Base-by-base conservation (phyloP, 257 asterid species). In the Fraxinus excelsior region DNA sequence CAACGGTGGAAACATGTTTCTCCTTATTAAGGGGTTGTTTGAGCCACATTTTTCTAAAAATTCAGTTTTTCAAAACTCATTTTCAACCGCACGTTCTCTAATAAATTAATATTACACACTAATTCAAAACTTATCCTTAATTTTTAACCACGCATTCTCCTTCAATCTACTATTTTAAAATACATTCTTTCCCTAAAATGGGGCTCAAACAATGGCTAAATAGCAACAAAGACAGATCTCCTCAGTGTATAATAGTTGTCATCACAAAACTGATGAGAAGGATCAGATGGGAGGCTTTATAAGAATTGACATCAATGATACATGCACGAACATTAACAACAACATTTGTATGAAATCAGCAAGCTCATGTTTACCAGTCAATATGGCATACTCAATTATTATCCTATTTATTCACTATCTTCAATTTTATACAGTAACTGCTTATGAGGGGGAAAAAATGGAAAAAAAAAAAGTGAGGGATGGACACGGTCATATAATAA, bases 1-100 rank as follows among this genome's bases (percentile, higher is more conserved):
- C 51, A 25, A 25, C n/a, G 70, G 28, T 16, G 31, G 74, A 31
- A 68, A 79, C 31, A 58, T 74, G 65, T 75, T 35, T 71, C 56
- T 67, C 49, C 70, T 16, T 29, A 46, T 65, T 53, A n/a, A n/a
- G n/a, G n/a, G n/a, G n/a, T n/a, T n/a, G n/a, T n/a, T n/a, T n/a
- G n/a, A n/a, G n/a, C n/a, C n/a, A n/a, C n/a, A n/a, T n/a, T n/a
- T n/a, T n/a, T n/a, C n/a, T n/a, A n/a, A n/a, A n/a, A n/a, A n/a
- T n/a, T n/a, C n/a, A n/a, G n/a, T n/a, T n/a, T n/a, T n/a, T n/a
- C n/a, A n/a, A n/a, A n/a, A n/a, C n/a, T n/a, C n/a, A n/a, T n/a
- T n/a, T n/a, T n/a, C n/a, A n/a, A n/a, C n/a, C n/a, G n/a, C n/a
- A n/a, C n/a, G n/a, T n/a, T n/a, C n/a, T n/a, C n/a, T n/a, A n/a